Conservation (phyloP, 495 filamentous ascomycete genomes). For the Daldinia caldariorum region DNA sequence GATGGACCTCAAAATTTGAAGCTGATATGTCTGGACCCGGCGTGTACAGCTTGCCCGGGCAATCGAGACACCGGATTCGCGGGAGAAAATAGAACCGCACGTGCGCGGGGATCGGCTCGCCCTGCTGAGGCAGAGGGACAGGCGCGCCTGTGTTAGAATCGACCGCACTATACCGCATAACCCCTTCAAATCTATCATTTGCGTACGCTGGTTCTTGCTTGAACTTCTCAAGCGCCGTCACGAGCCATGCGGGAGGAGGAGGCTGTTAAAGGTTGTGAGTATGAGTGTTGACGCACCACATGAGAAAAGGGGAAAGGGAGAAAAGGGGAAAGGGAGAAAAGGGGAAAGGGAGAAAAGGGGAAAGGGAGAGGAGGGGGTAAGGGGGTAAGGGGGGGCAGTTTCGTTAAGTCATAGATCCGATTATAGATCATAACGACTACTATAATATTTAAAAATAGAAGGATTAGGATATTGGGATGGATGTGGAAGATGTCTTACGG, state of each 20-base stretch:
- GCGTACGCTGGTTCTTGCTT: constrained; percentile 65
- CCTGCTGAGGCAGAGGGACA: constrained; percentile 57
- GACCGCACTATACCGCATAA: constrained; percentile 86
- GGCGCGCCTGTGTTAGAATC: constrained; percentile 69
- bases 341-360: neutral
- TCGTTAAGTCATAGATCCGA: constrained; percentile 32
- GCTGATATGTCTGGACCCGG: constrained; percentile 83
- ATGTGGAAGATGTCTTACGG: constrained; percentile 61
- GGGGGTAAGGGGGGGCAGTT: constrained; percentile 26
- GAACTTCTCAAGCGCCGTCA: constrained; percentile 68
- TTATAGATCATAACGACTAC: constrained; percentile 47
- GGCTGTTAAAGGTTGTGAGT: constrained; percentile 62
- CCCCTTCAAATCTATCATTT: constrained; percentile 81
- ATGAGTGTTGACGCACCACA: constrained; percentile 26
- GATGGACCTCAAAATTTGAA: constrained; percentile 89
- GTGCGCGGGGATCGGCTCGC: constrained; percentile 59
- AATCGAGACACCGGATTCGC: constrained; percentile 88
- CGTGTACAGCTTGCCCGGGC: constrained; percentile 92
- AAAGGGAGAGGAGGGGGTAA: neutral
- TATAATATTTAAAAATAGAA: constrained; percentile 42
- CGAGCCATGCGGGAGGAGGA: constrained; percentile 84
- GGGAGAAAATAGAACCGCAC: constrained; percentile 81
- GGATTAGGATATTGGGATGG: constrained; percentile 33
- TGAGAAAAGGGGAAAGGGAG: neutral
- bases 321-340: too few relatives aligned